Evolutionary conservation across 768 basidiomycete genomes (phyloP), one percentile per base, ranked within the genome.

Genomic region (Auriscalpium vulgare): DNA sequence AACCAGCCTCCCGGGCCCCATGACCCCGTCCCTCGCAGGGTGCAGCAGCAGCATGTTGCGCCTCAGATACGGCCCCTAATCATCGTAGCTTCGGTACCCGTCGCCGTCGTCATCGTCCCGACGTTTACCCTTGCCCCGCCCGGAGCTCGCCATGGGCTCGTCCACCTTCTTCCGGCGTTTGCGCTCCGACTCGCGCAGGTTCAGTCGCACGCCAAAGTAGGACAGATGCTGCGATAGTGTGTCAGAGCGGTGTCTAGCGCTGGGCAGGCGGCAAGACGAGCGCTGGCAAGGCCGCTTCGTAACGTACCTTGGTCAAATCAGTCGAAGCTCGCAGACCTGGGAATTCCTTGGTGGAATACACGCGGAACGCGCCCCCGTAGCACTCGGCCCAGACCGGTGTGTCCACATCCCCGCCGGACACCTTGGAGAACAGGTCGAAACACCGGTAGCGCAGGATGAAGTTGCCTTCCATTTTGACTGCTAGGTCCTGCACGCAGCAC

Each of bases 271-370:
- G 29, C 29, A 51, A 2, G 10, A 8, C 7, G 35, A 43, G 17
- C 4, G 23, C 9, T 13, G 13, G 11, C 43, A 11, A 7, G n/a
- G 2, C 6, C 17, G 50, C 46, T 16, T 29, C 1, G 16, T 14
- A 7, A 59, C 69, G 21, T 21, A 83, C 85, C 76, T 83, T 86
- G 8, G 85, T 87, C 38, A 87, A 70, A 36, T 81, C 80, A 0
- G 85, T 87, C 2, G 84, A 85, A 5, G 83, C 78, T 46, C 77
- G 77, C 14, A 88, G 68, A 3, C 85, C 82, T 4, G 85, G 85
- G 59, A 87, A 87, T 55, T 84, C 80, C 62, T 87, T 87, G 0
- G 85, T 85, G 10, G 84, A 83, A 63, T 82, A 87, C 0, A 88
- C 79, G 21, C 76, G 79, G 66, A 88, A 87, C 2, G 72, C 59